Conservation (phyloP, 768 basidiomycete genomes). For the Ramaria rubella region DNA sequence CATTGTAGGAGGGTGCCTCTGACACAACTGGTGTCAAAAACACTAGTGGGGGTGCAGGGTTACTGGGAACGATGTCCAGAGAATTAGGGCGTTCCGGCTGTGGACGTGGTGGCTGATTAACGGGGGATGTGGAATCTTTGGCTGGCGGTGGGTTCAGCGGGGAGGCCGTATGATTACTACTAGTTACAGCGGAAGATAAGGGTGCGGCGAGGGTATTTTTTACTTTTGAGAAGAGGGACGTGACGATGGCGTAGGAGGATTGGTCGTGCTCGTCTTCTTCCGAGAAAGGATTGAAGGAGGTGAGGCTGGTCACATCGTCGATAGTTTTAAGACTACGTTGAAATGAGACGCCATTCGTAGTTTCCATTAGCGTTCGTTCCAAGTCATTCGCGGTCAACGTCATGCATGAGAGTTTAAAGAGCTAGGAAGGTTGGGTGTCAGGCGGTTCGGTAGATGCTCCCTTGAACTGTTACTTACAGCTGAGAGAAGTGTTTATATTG, state of each 20-base stretch:
- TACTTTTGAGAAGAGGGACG: conserved; percentile 73
- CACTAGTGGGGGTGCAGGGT: conserved; percentile 73
- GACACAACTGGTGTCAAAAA: conserved; percentile 82
- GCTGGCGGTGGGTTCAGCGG: conserved; percentile 25
- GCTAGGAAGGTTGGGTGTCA: too few species aligned
- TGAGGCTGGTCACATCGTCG: conserved; percentile 65
- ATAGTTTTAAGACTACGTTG: conserved; percentile 7
- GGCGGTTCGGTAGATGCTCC: too few species aligned
- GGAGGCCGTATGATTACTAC: conserved; percentile 26
- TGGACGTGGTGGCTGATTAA: conserved; percentile 40
- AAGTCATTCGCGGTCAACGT: background rate
- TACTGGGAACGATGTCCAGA: conserved; percentile 43
- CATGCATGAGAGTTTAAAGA: background rate
- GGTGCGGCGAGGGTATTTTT: conserved; percentile 73
- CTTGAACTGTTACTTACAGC: too few species aligned
- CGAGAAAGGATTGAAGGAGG: conserved; percentile 88
- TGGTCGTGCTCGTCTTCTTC: conserved; percentile 89
- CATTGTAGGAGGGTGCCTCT: conserved; percentile 62
- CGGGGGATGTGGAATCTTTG: conserved; percentile 25
- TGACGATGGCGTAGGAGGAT: conserved; percentile 77
- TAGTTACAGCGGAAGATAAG: conserved; percentile 43
- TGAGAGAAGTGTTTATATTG: too few species aligned
- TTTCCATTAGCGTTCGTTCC: conserved; percentile 1
- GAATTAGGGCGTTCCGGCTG: conserved; percentile 54
- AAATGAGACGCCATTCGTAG: conserved; percentile 1